phyloP scores from a whole-genome alignment of 208 protist species.

The Crithidia fasciculata region DNA sequence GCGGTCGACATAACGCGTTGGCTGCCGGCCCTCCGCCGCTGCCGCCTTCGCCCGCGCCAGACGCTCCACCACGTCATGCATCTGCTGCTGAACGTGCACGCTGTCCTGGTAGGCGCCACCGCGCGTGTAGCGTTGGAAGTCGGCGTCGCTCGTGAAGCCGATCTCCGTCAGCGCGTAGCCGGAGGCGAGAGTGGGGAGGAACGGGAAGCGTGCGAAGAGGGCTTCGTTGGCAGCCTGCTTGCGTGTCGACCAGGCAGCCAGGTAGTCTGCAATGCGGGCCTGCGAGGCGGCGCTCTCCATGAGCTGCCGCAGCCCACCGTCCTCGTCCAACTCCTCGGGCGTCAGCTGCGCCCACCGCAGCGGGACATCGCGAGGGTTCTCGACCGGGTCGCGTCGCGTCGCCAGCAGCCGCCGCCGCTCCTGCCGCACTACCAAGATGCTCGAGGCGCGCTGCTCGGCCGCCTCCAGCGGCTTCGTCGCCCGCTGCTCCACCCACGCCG shows the following conservation, averaged over 20 bases:
- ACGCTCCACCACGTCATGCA: slow-evolving; percentile 49
- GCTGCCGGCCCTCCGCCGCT: slow-evolving; percentile 14
- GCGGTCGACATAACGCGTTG: slow-evolving; percentile 36
- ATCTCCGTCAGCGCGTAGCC: slow-evolving; percentile 65
- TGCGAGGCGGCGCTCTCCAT: slow-evolving; percentile 29
- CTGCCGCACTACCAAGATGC: slow-evolving; percentile 19
- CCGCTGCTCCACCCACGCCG: slow-evolving; percentile 20
- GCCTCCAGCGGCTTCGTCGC: slow-evolving; percentile 28
- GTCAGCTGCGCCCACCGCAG: slow-evolving; percentile 70
- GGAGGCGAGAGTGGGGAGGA: slow-evolving; percentile 58
- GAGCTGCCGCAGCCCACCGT: slow-evolving; percentile 43
- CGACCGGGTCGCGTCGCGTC: slow-evolving; percentile 3
- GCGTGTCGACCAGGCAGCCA: slow-evolving; percentile 43
- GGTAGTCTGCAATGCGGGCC: slow-evolving; percentile 33
- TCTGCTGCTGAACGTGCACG: slow-evolving; percentile 37
- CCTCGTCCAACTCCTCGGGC: slow-evolving; percentile 48
- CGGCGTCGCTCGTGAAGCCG: slow-evolving; percentile 44
- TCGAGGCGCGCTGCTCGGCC: slow-evolving; percentile 35
- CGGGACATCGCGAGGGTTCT: slow-evolving; percentile 66
- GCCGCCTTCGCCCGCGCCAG: slow-evolving; percentile 48
- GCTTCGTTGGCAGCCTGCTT: slow-evolving; percentile 77
- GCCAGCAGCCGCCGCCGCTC: slow-evolving; percentile 20
- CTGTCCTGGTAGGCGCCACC: slow-evolving; percentile 31
- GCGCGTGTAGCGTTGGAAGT: slow-evolving; percentile 43
- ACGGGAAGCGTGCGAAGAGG: slow-evolving; percentile 60